These are phyloP conservation scores for Funneliformis geosporum DNA, from an alignment of 192 early-diverging fungal genomes.

Conservation along the genomic window DNA sequence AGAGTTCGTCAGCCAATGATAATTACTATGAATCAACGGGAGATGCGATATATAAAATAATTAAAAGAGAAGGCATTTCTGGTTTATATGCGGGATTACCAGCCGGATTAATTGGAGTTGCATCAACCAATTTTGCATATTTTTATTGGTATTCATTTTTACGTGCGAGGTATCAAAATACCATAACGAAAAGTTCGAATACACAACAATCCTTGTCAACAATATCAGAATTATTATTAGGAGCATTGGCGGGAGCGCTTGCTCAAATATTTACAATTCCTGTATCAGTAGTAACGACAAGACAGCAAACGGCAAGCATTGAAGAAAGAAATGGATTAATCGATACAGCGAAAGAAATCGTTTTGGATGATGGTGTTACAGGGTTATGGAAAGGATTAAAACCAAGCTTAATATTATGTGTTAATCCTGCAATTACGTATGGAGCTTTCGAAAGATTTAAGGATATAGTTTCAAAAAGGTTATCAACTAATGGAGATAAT, in stretches of 20 bases:
- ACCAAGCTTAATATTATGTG: constrained; percentile 86
- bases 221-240: constrained; percentile 80
- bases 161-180: constrained; percentile 57
- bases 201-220: constrained; percentile 69
- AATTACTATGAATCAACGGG: constrained; percentile 60
- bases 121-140: constrained; percentile 80
- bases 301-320: constrained; percentile 82
- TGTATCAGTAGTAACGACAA: constrained; percentile 90
- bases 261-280: constrained; percentile 90
- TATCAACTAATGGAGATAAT: constrained; percentile 39
- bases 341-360: constrained; percentile 67
- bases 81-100: constrained; percentile 90
- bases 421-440: constrained; percentile 98
- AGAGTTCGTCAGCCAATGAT: constrained; percentile 40
- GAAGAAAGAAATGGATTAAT: constrained; percentile 66
- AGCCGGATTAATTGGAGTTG: constrained; percentile 77
- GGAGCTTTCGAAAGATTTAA: constrained; percentile 89
- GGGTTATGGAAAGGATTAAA: constrained; percentile 92
- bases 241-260: constrained; percentile 86
- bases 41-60: constrained; percentile 84
- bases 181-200: constrained; percentile 26
- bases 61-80: constrained; percentile 76
- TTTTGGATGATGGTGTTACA: constrained; percentile 73
- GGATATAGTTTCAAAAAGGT: constrained; percentile 53
- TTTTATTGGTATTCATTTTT: constrained; percentile 84